A percentile compares a stretch with the other conserved stretches of the same genome.
phyloP scores from a whole-genome alignment of 1,139 yeast species.

The Saccharomyces hybrid region DNA sequence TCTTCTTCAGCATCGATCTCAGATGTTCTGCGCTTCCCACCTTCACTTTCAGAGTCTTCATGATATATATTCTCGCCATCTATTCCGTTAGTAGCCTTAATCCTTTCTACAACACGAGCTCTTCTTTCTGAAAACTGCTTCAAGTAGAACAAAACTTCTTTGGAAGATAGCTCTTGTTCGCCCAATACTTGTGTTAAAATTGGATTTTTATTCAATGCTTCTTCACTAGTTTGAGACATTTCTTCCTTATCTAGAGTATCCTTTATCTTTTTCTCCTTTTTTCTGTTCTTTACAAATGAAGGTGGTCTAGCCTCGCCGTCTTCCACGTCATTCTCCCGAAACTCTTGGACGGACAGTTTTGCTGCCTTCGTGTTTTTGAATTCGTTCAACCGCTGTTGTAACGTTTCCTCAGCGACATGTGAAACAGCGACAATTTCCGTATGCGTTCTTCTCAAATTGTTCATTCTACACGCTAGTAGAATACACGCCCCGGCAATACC shows the following conservation, averaged over 20 bases:
- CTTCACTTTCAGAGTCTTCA: conserved; percentile 12
- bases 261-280: conserved; percentile 34
- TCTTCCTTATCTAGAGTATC: conserved; percentile 27
- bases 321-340: conserved; percentile 41
- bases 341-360: conserved; percentile 59
- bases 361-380: conserved; percentile 76
- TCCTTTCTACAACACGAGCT: conserved; percentile 31
- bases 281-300: conserved; percentile 52
- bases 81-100: conserved; percentile 31
- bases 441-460: conserved; percentile 83
- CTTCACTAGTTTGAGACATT: conserved; percentile 34
- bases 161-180: conserved; percentile 39
- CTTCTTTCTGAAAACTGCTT: conserved; percentile 39
- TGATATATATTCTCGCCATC: conserved; percentile 20
- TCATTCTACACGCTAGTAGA: conserved; percentile 90
- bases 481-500: conserved; percentile 98
- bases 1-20: conserved; percentile 13
- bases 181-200: conserved; percentile 36
- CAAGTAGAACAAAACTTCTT: conserved; percentile 40
- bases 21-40: conserved; percentile 1
- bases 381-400: conserved; percentile 83
- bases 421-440: conserved; percentile 93
- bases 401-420: conserved; percentile 88
- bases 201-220: conserved; percentile 33
- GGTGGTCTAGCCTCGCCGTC: conserved; percentile 61